A percentile compares a stretch with the other conserved stretches of the same genome.
Evolutionary conservation across 2,329 filamentous ascomycete species (phyloP).

Genomic region (Lachnellula hyalina): DNA sequence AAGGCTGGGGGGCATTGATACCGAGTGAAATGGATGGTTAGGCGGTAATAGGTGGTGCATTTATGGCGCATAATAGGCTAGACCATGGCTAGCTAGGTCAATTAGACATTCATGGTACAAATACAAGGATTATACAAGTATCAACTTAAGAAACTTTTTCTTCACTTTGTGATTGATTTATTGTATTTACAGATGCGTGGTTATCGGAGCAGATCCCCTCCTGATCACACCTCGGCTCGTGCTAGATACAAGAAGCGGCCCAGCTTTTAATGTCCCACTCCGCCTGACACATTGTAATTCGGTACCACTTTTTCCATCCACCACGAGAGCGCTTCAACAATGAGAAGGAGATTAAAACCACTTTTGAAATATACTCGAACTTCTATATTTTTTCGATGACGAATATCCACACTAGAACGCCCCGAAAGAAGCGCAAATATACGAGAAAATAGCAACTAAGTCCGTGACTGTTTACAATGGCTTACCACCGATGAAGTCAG

Average conservation of each 20-base stretch:
- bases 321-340: neutral
- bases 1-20: neutral
- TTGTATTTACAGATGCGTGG: neutral
- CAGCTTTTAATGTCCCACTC: too few species aligned
- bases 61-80: slow-evolving; percentile 14
- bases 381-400: neutral
- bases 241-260: too few species aligned
- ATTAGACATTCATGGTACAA: too few species aligned
- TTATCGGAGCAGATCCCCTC: neutral
- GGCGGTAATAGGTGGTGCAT: slow-evolving; percentile 11
- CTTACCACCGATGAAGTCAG: slow-evolving; percentile 87
- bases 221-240: too few species aligned
- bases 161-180: neutral
- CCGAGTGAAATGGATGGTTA: neutral
- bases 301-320: neutral
- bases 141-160: neutral
- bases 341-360: neutral
- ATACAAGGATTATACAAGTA: neutral
- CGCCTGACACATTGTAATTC: too few species aligned
- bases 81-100: neutral
- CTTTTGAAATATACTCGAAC: slow-evolving; percentile 4
- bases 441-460: neutral
- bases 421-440: neutral
- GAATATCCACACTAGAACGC: neutral
- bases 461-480: slow-evolving; percentile 49